phyloP scores from a whole-genome alignment of 495 filamentous ascomycete species.

The Penicillium robsamsonii region DNA sequence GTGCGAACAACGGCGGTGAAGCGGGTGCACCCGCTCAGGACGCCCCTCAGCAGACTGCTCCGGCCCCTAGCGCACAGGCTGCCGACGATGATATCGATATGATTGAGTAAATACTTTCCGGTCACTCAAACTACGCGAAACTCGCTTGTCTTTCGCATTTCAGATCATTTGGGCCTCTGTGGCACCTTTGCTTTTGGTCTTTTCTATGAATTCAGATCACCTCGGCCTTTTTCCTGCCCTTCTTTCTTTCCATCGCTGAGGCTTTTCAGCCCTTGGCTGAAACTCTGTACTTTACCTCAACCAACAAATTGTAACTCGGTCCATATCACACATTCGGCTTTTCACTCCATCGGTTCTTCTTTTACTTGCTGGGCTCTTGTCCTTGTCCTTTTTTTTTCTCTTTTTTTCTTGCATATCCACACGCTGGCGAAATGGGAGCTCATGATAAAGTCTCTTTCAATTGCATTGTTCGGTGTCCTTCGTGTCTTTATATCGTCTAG shows the following conservation, averaged over 20 bases:
- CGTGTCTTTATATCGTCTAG: not conserved
- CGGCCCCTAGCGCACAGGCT: constrained; percentile 22
- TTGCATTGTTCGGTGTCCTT: not conserved
- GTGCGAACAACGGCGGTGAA: constrained; percentile 27
- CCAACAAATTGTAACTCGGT: constrained; percentile 23
- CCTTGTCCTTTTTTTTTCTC: not conserved
- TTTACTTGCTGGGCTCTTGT: not conserved
- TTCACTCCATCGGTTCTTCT: not conserved
- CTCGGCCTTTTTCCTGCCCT: constrained; percentile 3
- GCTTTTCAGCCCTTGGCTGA: not conserved
- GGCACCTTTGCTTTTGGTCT: not conserved
- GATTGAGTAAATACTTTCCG: constrained; percentile 40
- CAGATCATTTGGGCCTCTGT: not conserved
- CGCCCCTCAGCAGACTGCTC: constrained; percentile 22
- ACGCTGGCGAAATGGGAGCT: not conserved
- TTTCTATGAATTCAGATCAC: not conserved
- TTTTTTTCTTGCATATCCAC: not conserved
- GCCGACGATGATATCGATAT: constrained; percentile 60
- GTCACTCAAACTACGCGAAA: not conserved
- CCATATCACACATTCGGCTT: constrained; percentile 5
- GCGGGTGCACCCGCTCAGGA: constrained; percentile 16
- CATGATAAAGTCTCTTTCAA: not conserved
- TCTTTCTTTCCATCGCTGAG: not conserved
- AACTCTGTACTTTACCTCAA: constrained; percentile 21
- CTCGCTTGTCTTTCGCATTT: not conserved